Base-by-base conservation (phyloP, 345 rosid genomes). In the Linum lewisii region DNA sequence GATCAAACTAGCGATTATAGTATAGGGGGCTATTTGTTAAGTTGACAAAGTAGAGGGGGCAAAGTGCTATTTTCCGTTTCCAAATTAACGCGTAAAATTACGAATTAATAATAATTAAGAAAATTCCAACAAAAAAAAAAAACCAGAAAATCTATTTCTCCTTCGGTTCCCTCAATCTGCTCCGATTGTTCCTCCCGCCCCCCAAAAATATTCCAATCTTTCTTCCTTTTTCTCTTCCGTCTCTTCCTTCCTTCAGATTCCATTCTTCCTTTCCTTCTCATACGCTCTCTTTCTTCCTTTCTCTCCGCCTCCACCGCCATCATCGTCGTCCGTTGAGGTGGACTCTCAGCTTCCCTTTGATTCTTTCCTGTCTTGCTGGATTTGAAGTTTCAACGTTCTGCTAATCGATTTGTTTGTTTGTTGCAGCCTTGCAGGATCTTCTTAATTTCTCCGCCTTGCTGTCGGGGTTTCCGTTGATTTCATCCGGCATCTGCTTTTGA, bases 101-200 rank as follows among this genome's bases (percentile, higher is more conserved):
- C 38, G 14, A 42, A 5, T 1, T 4, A 42, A 4, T 0, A 6
- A 42, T 42, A 11, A 42, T 11, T 14, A 0, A 42, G 18, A 42
- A 42, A 16, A 42, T 11, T 42, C 4, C 38, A 6, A 34, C 38
- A 34, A 42, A 5, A 3, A 4, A 8, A 29, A 29, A 29, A 29
- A 29, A 29, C 47, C 9, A 8, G 18, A 42, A 42, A 42, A 42
- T 42, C 47, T 16, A 42, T 11, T 42, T 42, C 47, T 42, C 47
- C 47, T 16, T 42, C 47, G 47, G 18, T 42, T 42, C 18, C 47
- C 47, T 42, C 47, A 42, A 42, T 42, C 47, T 42, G 47, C 47
- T 29, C 47, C 47, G 47, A 42, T 42, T 42, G 47, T 42, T 16
- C 47, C 47, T 42, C 47, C 47, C 47, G 47, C 47, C 47, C 47